Base-by-base conservation (phyloP, 2,329 filamentous ascomycete species). In the Bipolaris bicolor region DNA sequence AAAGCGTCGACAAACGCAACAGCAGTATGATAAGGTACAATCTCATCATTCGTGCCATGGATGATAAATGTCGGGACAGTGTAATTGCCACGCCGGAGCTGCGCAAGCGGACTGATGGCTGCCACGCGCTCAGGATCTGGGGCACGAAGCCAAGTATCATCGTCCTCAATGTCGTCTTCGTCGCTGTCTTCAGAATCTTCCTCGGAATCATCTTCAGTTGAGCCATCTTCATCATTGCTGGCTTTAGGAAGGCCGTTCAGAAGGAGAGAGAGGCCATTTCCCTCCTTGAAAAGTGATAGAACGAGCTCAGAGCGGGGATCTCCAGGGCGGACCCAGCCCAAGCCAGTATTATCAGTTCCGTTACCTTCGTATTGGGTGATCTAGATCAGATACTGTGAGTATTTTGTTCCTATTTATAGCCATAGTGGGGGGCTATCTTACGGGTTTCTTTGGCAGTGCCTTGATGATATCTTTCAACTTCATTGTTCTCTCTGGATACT, bases 251-350 rank as follows among this genome's bases (percentile, higher is more conserved):
- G 37, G 5, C 64, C 64, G 41, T 62, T 54, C 5, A 63, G 43
- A 3, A 63, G 37, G 18, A 63, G 20, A 3, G 52, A 41, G 13
- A 63, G 52, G 2, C 52, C 55, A 11, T 40, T 56, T 18, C 58
- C 61, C 7, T 59, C 52, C n/a, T 57, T 53, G 49, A 57, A 57
- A 5, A 61, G 26, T 1, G 55, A 49, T n/a, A 61, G 18, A 5
- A 63, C 52, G 9, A 63, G 44, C n/a, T 54, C 55, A 1, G 55
- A 59, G n/a, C 61, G 58, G 18, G 56, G 52, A 40, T 66, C 64
- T 6, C 47, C 44, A 16, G 52, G 57, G 3, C 43, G 40, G n/a
- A 61, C 31, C 49, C 52, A 62, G 15, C 56, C 47, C 24, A 54
- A 33, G 16, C 34, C 47, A 50, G 39, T 50, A 26, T 7, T 44